Conservation (phyloP, 2,329 filamentous ascomycete species). For the Exserohilum rostratum region DNA sequence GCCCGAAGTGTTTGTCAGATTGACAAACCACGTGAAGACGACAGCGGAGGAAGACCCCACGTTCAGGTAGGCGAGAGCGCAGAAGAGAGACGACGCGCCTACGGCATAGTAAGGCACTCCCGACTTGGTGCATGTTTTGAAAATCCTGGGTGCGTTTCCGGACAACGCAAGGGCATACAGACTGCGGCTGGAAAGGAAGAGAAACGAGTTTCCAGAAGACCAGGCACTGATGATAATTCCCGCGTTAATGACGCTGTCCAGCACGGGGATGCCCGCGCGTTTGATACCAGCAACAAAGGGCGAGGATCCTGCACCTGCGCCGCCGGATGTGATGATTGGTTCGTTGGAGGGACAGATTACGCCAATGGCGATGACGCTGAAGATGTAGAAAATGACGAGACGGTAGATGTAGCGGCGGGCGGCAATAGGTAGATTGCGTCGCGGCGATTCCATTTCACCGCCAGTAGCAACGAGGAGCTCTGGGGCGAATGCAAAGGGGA, state of each 20-base stretch:
- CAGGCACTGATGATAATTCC: slow-evolving; percentile 70
- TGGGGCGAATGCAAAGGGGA: slow-evolving; percentile 12
- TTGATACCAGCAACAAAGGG: slow-evolving; percentile 59
- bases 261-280: slow-evolving; percentile 58
- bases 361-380: slow-evolving; percentile 64
- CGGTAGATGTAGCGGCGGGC: slow-evolving; percentile 67
- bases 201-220: slow-evolving; percentile 62
- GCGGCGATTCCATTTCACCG: slow-evolving; percentile 64
- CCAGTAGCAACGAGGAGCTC: slow-evolving; percentile 56
- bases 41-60: slow-evolving; percentile 50
- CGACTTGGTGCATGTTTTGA: slow-evolving; percentile 64
- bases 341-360: slow-evolving; percentile 64
- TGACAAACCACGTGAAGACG: slow-evolving; percentile 72
- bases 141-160: slow-evolving; percentile 68
- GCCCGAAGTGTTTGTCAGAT: slow-evolving; percentile 65
- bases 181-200: slow-evolving; percentile 60
- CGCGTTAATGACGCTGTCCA: slow-evolving; percentile 72
- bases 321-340: slow-evolving; percentile 57
- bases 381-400: slow-evolving; percentile 67
- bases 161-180: slow-evolving; percentile 64
- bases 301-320: slow-evolving; percentile 59
- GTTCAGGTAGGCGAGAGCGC: slow-evolving; percentile 57
- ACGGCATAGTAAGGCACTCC: slow-evolving; percentile 63
- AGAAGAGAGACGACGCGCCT: slow-evolving; percentile 51
- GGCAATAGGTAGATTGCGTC: slow-evolving; percentile 65